These are phyloP conservation scores for Digitaria exilis DNA, from an alignment of 202 grass and related monocot species.

Conservation along the genomic window DNA sequence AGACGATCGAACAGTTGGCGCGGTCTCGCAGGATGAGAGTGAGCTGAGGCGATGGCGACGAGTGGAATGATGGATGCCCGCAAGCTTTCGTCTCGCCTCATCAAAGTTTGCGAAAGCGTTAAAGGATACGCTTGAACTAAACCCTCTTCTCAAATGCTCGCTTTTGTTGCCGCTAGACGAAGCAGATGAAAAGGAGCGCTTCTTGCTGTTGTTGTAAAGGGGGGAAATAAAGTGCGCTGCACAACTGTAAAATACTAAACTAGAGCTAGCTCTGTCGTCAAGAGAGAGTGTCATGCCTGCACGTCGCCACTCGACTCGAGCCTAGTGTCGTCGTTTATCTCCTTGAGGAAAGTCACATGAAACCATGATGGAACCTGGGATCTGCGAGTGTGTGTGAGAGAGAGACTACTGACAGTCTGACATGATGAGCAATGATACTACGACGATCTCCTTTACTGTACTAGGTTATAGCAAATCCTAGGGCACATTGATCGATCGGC, in stretches of 20 bases:
- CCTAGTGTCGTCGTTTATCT: constrained; percentile 30
- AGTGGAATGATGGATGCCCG: constrained; percentile 41
- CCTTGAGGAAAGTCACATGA: constrained; percentile 32
- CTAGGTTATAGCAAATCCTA: constrained; percentile 6
- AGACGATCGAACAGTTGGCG: constrained; percentile 38
- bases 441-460: neutral
- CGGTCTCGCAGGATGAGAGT: neutral
- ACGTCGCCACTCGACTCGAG: constrained; percentile 1
- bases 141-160: neutral
- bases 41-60: neutral
- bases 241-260: neutral
- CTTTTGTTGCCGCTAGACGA: constrained; percentile 39
- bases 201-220: neutral
- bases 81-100: constrained; percentile 13
- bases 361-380: constrained; percentile 36
- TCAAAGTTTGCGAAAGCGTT: constrained; percentile 54
- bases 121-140: constrained; percentile 27
- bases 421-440: constrained; percentile 43
- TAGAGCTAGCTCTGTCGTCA: neutral
- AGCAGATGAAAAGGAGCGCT: constrained; percentile 49
- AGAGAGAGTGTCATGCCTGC: neutral
- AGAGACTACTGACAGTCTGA: neutral
- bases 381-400: neutral
- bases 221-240: neutral
- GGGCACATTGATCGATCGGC: neutral